Evolutionary conservation across 257 asterid genomes (phyloP).

Genomic region (Lantana camara): DNA sequence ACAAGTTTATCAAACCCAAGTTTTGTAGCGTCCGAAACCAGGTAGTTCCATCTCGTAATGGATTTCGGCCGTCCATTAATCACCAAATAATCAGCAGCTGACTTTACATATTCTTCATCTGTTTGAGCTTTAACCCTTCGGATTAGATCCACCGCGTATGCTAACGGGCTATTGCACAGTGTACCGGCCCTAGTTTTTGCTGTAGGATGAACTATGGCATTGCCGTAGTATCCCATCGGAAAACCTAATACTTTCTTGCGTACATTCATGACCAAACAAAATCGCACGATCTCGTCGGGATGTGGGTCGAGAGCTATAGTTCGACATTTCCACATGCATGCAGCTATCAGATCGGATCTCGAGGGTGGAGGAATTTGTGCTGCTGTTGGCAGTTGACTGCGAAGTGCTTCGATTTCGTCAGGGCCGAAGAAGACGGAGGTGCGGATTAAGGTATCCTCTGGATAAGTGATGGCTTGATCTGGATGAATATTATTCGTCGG

Average conservation of each 20-base stretch:
- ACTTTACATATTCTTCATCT: too few species aligned
- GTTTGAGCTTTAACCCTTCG: too few species aligned
- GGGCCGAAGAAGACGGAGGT: too few species aligned
- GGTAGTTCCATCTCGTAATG: not conserved
- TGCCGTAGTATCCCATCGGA: constrained; percentile 29
- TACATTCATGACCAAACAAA: not conserved
- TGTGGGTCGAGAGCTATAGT: constrained; percentile 13
- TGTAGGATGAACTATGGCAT: constrained; percentile 17
- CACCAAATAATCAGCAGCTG: constrained; percentile 21
- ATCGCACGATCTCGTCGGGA: constrained; percentile 9
- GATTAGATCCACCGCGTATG: too few species aligned
- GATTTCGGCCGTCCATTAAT: not conserved
- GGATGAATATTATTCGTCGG: not conserved
- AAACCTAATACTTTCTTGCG: not conserved
- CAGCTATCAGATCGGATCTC: constrained; percentile 9
- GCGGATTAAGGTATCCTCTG: not conserved
- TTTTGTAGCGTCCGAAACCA: constrained; percentile 11
- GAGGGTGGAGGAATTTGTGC: not conserved
- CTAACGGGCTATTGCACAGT: too few species aligned
- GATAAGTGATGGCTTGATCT: not conserved
- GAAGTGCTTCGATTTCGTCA: constrained; percentile 3
- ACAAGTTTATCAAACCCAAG: not conserved
- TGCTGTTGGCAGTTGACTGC: not conserved
- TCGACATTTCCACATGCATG: constrained; percentile 27
- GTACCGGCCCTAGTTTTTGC: not conserved